Base-by-base conservation (phyloP, 495 filamentous ascomycete genomes). In the Pyrenula aspistea region DNA sequence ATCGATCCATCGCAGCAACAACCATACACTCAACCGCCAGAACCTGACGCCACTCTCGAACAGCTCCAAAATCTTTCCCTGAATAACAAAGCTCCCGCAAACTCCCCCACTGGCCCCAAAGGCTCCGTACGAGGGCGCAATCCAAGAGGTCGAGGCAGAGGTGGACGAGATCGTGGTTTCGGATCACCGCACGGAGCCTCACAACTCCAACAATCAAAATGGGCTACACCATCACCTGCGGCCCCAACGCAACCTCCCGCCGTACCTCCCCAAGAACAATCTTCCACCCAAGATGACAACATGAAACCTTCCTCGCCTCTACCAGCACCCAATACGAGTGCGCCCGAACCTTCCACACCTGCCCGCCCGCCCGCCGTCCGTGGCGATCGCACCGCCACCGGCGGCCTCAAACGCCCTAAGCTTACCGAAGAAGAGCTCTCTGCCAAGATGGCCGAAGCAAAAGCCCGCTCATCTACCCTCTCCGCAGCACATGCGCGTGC, bases 391-490 rank as follows among this genome's bases (percentile, higher is more conserved):
- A 83, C 75, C 60, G 77, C 75, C n/a, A 88, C 85, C 8, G 85
- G 85, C 20, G 84, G 84, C 1, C 60, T 80, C 15, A 72, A 74
- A 51, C 80, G 80, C 70, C 78, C 81, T 0, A 86, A 85, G 68
- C 78, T 87, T 48, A 88, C 83, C 25, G 84, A 88, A 67, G 82
- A 77, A 56, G 81, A 89, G 61, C 75, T 89, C 20, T 71, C 74
- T 4, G 77, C 73, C 21, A 76, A 78, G 23, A 77, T 89, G 49
- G 80, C 76, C 15, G 72, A 77, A 24, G 84, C 84, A 49, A 74
- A 73, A 52, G 70, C 83, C 53, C 79, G 82, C 50, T 83, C 82
- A 54, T 75, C 71, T 1, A 74, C 78, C 51, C 73, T 77, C 15
- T 73, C 75, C 2, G 82, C 81, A 12, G 81, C 83, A 0, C 82